These are phyloP conservation scores for Pseudogymnoascus sp. DNA, from an alignment of 2,329 filamentous ascomycete species.

Conservation along the genomic window DNA sequence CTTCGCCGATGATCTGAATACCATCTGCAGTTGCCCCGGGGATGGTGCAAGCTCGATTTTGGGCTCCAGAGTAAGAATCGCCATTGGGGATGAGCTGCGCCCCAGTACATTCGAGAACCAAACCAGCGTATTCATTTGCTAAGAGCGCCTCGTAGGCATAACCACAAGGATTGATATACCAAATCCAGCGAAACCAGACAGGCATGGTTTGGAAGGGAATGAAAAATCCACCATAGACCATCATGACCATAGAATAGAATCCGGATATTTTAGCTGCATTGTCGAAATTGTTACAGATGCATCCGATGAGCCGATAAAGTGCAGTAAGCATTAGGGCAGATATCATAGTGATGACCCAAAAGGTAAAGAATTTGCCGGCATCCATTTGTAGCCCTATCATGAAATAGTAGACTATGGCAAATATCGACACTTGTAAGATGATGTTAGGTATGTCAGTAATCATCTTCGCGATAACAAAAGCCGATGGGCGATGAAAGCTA, in stretches of 20 bases:
- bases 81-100: slow-evolving; percentile 44
- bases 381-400: slow-evolving; percentile 48
- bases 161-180: slow-evolving; percentile 57
- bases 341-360: slow-evolving; percentile 45
- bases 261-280: slow-evolving; percentile 50
- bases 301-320: slow-evolving; percentile 47
- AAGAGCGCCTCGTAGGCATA: slow-evolving; percentile 62
- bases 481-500: slow-evolving; percentile 48
- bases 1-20: slow-evolving; percentile 45
- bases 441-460: slow-evolving; percentile 47
- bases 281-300: slow-evolving; percentile 47
- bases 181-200: slow-evolving; percentile 54
- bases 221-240: slow-evolving; percentile 57
- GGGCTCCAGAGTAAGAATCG: slow-evolving; percentile 36
- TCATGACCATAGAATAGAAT: slow-evolving; percentile 39
- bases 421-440: slow-evolving; percentile 47
- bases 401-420: slow-evolving; percentile 53
- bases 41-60: slow-evolving; percentile 46
- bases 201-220: slow-evolving; percentile 55
- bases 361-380: slow-evolving; percentile 52
- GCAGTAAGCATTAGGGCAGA: slow-evolving; percentile 50
- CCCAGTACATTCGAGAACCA: slow-evolving; percentile 43
- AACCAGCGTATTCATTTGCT: slow-evolving; percentile 59
- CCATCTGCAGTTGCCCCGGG: slow-evolving; percentile 43
- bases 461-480: slow-evolving; percentile 49